Percentiles rank a stretch among this genome's conserved stretches.
Conservation (phyloP, 176 grass and related monocot species). For the Phragmites australis region DNA sequence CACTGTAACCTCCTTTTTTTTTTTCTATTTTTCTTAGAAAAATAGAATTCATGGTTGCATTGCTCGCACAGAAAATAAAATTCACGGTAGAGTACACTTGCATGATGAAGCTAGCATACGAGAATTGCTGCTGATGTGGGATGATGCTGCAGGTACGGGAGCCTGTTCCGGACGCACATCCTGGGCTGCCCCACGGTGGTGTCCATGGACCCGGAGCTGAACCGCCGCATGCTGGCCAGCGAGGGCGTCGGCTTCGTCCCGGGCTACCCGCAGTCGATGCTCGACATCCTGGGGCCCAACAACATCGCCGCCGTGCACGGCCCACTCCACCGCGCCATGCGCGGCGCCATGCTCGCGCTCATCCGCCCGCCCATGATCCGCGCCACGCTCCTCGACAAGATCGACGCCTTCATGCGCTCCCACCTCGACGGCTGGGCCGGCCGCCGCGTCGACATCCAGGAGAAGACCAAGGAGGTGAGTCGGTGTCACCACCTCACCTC, state of each 20-base stretch:
- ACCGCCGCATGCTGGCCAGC: slow-evolving; percentile 65
- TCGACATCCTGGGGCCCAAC: slow-evolving; percentile 71
- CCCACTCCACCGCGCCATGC: slow-evolving; percentile 71
- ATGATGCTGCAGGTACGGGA: slow-evolving; percentile 63
- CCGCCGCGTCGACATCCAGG: slow-evolving; percentile 74
- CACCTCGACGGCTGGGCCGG: slow-evolving; percentile 65
- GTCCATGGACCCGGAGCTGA: slow-evolving; percentile 93
- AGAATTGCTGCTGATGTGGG: background rate
- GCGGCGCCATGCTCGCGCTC: slow-evolving; percentile 75
- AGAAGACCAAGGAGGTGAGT: slow-evolving; percentile 92
- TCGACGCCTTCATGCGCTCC: slow-evolving; percentile 82
- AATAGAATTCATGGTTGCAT: too few species aligned
- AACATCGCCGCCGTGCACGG: slow-evolving; percentile 97
- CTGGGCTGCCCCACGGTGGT: slow-evolving; percentile 94
- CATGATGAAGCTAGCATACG: too few species aligned
- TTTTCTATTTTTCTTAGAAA: too few species aligned
- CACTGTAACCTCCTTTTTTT: too few species aligned
- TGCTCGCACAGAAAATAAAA: too few species aligned
- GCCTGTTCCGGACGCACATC: slow-evolving; percentile 91
- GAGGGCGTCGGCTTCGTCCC: slow-evolving; percentile 79
- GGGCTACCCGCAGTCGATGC: slow-evolving; percentile 96
- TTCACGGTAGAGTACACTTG: too few species aligned
- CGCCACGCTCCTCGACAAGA: slow-evolving; percentile 67
- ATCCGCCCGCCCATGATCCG: slow-evolving; percentile 62
- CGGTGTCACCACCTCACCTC: background rate